Percentiles rank a stretch among this genome's conserved stretches.
These are phyloP conservation scores for Sungouiozyma ichnusensis DNA, from an alignment of 805 yeast species.

Conservation along the genomic window DNA sequence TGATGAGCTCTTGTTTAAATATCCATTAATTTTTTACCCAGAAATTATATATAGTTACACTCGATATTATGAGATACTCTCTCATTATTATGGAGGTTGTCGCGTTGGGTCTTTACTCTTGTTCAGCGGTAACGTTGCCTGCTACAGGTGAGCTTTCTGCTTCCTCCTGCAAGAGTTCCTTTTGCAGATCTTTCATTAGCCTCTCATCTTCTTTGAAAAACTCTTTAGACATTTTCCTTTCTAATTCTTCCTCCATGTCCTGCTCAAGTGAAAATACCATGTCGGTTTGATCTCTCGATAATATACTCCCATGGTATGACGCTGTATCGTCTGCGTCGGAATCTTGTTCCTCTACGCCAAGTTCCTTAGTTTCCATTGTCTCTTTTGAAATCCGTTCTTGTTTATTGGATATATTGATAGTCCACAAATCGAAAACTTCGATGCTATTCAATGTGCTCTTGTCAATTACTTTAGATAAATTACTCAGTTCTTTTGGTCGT, in stretches of 20 bases:
- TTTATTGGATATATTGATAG: too few species aligned
- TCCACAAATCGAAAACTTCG: slow-evolving; percentile 19
- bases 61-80: background rate
- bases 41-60: background rate
- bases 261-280: slow-evolving; percentile 7
- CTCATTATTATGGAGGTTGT: background rate
- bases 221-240: slow-evolving; percentile 7
- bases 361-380: background rate
- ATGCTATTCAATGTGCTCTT: slow-evolving; percentile 11
- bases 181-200: background rate
- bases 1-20: background rate
- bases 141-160: too few species aligned
- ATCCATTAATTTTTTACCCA: background rate
- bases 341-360: background rate
- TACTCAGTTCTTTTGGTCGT: slow-evolving; percentile 45
- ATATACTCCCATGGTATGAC: slow-evolving; percentile 4
- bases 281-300: slow-evolving; percentile 9
- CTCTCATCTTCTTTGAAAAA: slow-evolving; percentile 4
- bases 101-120: too few species aligned
- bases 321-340: slow-evolving; percentile 1
- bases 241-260: slow-evolving; percentile 9
- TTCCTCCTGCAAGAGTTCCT: background rate
- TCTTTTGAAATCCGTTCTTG: background rate
- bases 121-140: too few species aligned
- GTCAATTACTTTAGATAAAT: slow-evolving; percentile 23